Evolutionary conservation across 441 rosid genomes (phyloP).

Genomic region (Raphanus hybrid): DNA sequence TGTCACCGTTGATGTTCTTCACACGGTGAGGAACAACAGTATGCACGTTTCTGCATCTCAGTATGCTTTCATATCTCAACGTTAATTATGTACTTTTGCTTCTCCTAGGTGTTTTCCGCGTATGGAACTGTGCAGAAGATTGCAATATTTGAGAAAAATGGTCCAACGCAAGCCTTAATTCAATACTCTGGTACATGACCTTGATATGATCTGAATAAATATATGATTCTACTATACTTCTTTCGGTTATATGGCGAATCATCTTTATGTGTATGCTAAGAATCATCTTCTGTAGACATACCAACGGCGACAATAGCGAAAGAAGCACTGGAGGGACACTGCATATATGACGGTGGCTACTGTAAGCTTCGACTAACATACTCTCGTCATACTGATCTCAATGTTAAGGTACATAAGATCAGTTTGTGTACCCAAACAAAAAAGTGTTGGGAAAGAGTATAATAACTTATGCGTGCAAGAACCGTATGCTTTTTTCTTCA

Average conservation of each 20-base stretch:
- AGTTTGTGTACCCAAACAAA: constrained; percentile 42
- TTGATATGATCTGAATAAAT: constrained; percentile 9
- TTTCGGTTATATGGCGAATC: background rate
- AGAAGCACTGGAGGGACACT: constrained; percentile 97
- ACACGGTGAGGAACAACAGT: constrained; percentile 62
- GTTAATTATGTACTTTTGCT: background rate
- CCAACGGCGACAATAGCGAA: constrained; percentile 88
- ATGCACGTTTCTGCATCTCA: constrained; percentile 15
- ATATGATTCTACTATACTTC: background rate
- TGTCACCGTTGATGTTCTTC: constrained; percentile 90
- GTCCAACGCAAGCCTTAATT: constrained; percentile 94
- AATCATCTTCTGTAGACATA: constrained; percentile 57
- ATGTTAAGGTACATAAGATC: constrained; percentile 95
- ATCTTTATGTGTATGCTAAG: background rate
- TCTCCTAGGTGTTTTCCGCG: constrained; percentile 81
- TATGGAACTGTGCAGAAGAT: constrained; percentile 96
- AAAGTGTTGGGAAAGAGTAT: constrained; percentile 45
- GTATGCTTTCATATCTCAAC: constrained; percentile 9
- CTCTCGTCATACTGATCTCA: constrained; percentile 99
- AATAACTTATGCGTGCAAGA: constrained; percentile 51
- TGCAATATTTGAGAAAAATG: constrained; percentile 96
- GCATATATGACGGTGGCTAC: constrained; percentile 99
- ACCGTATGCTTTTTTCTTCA: constrained; percentile 49
- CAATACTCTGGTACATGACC: constrained; percentile 80
- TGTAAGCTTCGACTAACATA: constrained; percentile 99